Evolutionary conservation across 2,329 filamentous ascomycete species (phyloP).

Genomic region (Orbilia oligospora): DNA sequence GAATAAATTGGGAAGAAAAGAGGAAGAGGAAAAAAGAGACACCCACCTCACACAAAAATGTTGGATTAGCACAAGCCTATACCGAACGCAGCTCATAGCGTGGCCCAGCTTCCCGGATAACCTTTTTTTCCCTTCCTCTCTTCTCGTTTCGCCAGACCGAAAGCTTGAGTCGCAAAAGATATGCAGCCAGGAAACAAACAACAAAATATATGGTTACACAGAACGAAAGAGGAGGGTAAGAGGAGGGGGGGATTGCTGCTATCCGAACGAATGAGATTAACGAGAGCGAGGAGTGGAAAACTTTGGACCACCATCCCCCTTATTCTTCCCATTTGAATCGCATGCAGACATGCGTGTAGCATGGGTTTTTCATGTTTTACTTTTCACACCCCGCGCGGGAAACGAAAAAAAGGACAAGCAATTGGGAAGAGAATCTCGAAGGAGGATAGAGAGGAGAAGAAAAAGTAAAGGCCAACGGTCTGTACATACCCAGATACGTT

Average conservation of each 20-base stretch:
- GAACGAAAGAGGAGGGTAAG: neutral
- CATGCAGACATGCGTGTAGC: conserved; percentile 67
- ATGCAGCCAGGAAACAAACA: neutral
- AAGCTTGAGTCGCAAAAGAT: conserved; percentile 11
- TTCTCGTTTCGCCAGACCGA: conserved; percentile 16
- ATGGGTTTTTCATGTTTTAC: conserved; percentile 66
- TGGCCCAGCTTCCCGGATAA: conserved; percentile 52
- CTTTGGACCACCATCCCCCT: conserved; percentile 17
- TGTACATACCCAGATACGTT: conserved; percentile 73
- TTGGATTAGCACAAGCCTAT: conserved; percentile 61
- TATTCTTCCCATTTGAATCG: conserved; percentile 77
- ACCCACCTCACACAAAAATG: conserved; percentile 55
- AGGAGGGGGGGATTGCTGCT: neutral
- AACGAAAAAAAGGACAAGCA: conserved; percentile 3
- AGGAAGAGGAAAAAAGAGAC: conserved; percentile 6
- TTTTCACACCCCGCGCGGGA: conserved; percentile 69
- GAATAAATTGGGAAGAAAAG: neutral
- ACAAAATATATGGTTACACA: conserved; percentile 33
- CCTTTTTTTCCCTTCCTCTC: conserved; percentile 10
- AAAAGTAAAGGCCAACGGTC: conserved; percentile 48
- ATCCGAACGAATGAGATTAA: conserved; percentile 67
- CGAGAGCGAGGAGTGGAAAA: conserved; percentile 20
- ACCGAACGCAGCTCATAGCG: conserved; percentile 52
- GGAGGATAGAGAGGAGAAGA: conserved; percentile 22
- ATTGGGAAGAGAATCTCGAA: neutral